Conservation (phyloP, 352 stramenopile species). For the Globisporangium heterothallicum region DNA sequence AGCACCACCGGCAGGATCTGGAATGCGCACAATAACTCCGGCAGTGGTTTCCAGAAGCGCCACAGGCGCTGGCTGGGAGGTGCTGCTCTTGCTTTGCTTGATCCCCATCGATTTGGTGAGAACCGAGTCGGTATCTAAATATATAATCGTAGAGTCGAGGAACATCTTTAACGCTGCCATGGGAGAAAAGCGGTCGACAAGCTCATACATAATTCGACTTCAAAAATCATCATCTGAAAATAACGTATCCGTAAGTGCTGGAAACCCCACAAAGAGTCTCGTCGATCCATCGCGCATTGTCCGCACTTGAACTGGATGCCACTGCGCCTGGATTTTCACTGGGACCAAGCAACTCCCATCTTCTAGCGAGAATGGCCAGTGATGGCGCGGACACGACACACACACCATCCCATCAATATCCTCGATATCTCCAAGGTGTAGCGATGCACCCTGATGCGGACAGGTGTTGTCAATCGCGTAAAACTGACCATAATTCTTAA, state of each 20-base stretch:
- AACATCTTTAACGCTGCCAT: not conserved
- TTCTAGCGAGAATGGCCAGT: slow-evolving; percentile 78
- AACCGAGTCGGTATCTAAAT: slow-evolving; percentile 9
- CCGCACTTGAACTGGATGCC: slow-evolving; percentile 56
- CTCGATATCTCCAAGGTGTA: slow-evolving; percentile 85
- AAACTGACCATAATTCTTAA: slow-evolving; percentile 62
- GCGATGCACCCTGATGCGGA: slow-evolving; percentile 70
- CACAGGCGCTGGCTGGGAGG: slow-evolving; percentile 27
- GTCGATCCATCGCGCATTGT: slow-evolving; percentile 33
- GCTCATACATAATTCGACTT: no score
- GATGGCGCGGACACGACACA: slow-evolving; percentile 72
- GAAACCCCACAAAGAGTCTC: slow-evolving; percentile 71
- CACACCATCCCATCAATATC: slow-evolving; percentile 68
- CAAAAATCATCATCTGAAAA: slow-evolving; percentile 81
- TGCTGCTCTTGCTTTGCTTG: slow-evolving; percentile 21
- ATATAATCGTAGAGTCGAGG: slow-evolving; percentile 5
- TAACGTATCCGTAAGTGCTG: slow-evolving; percentile 38
- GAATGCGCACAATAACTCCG: slow-evolving; percentile 47
- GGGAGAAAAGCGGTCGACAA: not conserved
- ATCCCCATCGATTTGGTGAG: slow-evolving; percentile 23
- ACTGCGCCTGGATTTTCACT: slow-evolving; percentile 40
- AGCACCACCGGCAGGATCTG: slow-evolving; percentile 16
- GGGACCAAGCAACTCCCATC: slow-evolving; percentile 64
- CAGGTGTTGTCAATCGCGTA: slow-evolving; percentile 78
- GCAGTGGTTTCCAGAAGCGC: slow-evolving; percentile 35